Base-by-base conservation (phyloP, 306 rosid species). In the Ormosia semicastrata region DNA sequence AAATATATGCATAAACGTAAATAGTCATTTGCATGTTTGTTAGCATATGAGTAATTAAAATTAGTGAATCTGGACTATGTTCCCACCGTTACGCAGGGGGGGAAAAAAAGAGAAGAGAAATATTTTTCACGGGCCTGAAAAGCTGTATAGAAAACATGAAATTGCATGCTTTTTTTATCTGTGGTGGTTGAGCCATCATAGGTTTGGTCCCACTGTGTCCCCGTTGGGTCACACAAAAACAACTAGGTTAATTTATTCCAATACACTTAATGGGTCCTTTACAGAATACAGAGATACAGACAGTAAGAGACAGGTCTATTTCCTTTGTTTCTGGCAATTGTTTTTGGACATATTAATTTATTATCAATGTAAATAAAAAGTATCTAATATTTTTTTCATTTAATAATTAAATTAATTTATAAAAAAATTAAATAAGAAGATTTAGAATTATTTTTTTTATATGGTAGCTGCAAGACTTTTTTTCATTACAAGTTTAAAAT, bases 161-260 rank as follows among this genome's bases (percentile, higher is more conserved):
- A 75, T 33, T 76, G 76, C 60, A 39, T 49, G 64, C 60, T 80
- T 73, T 40, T 75, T 72, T 66, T 57, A 59, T 70, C 63, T 33
- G 64, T n/a, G 70, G 75, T 57, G 57, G 29, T 66, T 52, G 75
- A 79, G 80, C 57, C 4, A 34, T 67, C 58, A 47, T 7, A 44
- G 12, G 69, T 9, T 33, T 47, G 65, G 50, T 66, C 44, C 76
- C 57, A 14, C 13, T 32, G n/a, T 69, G 78, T 50, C 40, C 11
- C 50, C 12, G 11, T 30, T 53, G 47, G 53, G 67, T 53, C 76
- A 39, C 36, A 49, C 54, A 49, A 49, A 64, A 34, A 39, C 39
- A 32, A 32, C 12, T 87, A 49, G 70, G 49, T 8, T 36, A 58
- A 53, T 77, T 18, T 7, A 39, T 64, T 80, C 50, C 37, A 43